These are phyloP conservation scores for Annulohypoxylon maeteangense DNA, from an alignment of 495 filamentous ascomycete species.

Conservation along the genomic window DNA sequence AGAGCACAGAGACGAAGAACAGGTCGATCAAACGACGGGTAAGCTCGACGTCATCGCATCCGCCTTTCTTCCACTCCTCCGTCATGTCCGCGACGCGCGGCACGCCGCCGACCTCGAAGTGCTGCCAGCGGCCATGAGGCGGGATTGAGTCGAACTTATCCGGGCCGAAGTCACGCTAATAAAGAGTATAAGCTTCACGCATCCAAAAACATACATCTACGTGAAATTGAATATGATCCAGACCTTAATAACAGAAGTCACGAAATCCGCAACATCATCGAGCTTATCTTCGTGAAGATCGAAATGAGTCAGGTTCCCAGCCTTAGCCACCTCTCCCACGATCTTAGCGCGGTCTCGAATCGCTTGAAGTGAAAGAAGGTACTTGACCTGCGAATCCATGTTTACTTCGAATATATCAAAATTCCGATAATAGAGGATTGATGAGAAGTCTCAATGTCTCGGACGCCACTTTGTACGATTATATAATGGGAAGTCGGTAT, in stretches of 20 bases:
- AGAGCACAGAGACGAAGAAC: constrained; percentile 86
- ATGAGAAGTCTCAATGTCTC: background rate
- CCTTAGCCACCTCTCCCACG: constrained; percentile 6
- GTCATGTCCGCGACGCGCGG: constrained; percentile 74
- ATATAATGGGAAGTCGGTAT: constrained; percentile 1
- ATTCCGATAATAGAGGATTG: background rate
- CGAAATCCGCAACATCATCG: constrained; percentile 14
- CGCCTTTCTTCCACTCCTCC: constrained; percentile 67
- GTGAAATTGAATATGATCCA: no score
- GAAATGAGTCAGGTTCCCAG: constrained; percentile 4
- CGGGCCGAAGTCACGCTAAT: constrained; percentile 84
- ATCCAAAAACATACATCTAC: background rate
- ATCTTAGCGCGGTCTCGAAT: background rate
- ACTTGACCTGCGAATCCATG: constrained; percentile 10
- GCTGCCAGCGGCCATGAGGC: constrained; percentile 86
- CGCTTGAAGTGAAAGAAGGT: background rate
- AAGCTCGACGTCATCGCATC: constrained; percentile 72
- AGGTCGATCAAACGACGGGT: constrained; percentile 82
- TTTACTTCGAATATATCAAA: background rate
- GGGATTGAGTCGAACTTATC: constrained; percentile 81
- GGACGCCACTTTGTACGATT: background rate
- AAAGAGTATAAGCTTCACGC: constrained; percentile 7
- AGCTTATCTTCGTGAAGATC: background rate
- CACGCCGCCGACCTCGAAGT: constrained; percentile 82
- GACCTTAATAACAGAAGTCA: constrained; percentile 15